Percentiles rank a stretch among this genome's conserved stretches.
phyloP scores from a whole-genome alignment of 495 filamentous ascomycete species.

The Tuber umbilicatum region DNA sequence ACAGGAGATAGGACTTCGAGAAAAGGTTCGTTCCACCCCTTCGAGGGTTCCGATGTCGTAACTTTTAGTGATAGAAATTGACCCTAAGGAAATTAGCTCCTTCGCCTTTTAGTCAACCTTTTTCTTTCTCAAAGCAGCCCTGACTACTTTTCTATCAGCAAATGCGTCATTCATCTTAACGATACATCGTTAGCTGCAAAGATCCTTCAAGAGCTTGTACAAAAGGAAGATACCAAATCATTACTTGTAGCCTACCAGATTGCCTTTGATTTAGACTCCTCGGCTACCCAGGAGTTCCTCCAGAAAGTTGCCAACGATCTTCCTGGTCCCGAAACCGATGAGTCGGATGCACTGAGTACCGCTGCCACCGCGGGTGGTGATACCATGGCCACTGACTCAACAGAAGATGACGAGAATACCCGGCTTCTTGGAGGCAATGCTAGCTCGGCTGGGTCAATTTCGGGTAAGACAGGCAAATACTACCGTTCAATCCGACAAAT shows the following conservation, averaged over 20 bases:
- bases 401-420: conserved; percentile 39
- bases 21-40: conserved; percentile 52
- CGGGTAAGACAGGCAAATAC: conserved; percentile 50
- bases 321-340: conserved; percentile 49
- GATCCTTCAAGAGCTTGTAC: conserved; percentile 73
- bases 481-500: conserved; percentile 79
- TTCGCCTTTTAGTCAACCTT: conserved; percentile 20
- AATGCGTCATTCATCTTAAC: conserved; percentile 94
- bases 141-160: conserved; percentile 96
- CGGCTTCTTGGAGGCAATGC: conserved; percentile 32
- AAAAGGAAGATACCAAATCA: conserved; percentile 67
- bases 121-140: conserved; percentile 56
- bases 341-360: conserved; percentile 43
- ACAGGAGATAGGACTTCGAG: conserved; percentile 81
- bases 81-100: conserved; percentile 25
- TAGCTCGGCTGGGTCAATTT: conserved; percentile 40
- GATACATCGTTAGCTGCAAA: conserved; percentile 86
- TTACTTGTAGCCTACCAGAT: conserved; percentile 91
- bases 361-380: conserved; percentile 45
- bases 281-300: conserved; percentile 94
- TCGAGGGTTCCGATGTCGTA: conserved; percentile 11
- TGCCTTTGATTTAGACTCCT: conserved; percentile 95
- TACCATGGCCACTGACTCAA: conserved; percentile 46
- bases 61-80: conserved; percentile 23
- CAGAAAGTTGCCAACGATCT: conserved; percentile 71